Conservation (phyloP, 1,284 basidiomycete species). For the Heterobasidion parviporum region DNA sequence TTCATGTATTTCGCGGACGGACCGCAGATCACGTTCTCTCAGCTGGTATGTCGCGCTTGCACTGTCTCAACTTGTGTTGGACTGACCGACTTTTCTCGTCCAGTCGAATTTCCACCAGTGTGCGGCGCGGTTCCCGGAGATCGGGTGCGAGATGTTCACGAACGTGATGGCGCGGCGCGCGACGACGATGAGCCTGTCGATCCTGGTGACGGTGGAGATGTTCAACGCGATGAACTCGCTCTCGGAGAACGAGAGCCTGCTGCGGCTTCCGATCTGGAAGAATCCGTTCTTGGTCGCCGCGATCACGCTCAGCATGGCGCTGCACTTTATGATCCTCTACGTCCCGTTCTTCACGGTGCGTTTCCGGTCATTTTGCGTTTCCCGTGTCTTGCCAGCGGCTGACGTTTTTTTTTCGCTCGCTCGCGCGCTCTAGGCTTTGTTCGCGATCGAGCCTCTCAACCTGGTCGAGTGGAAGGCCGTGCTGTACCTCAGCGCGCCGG, state of each 20-base stretch:
- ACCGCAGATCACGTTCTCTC: slow-evolving; percentile 89
- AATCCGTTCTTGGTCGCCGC: slow-evolving; percentile 89
- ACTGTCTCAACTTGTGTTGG: background rate
- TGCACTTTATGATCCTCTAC: slow-evolving; percentile 93
- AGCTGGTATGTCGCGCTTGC: slow-evolving; percentile 59
- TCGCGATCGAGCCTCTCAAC: slow-evolving; percentile 89
- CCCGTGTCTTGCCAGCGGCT: slow-evolving; percentile 4
- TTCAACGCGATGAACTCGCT: slow-evolving; percentile 99
- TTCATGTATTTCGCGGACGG: slow-evolving; percentile 87
- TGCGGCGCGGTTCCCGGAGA: slow-evolving; percentile 69
- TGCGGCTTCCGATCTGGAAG: slow-evolving; percentile 86
- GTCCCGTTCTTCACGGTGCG: slow-evolving; percentile 88
- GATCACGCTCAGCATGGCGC: slow-evolving; percentile 81
- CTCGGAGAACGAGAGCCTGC: slow-evolving; percentile 93
- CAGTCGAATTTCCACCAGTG: slow-evolving; percentile 96
- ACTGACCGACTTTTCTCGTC: background rate
- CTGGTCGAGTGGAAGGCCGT: slow-evolving; percentile 96
- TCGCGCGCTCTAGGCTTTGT: slow-evolving; percentile 50
- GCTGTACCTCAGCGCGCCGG: slow-evolving; percentile 80
- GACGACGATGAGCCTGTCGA: slow-evolving; percentile 93
- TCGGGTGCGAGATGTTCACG: slow-evolving; percentile 93
- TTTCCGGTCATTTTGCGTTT: slow-evolving; percentile 12
- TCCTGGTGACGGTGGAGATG: slow-evolving; percentile 95
- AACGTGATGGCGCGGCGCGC: slow-evolving; percentile 80
- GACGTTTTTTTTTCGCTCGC: background rate